Evolutionary conservation across 163 green algal species (phyloP).

Genomic region (Prototheca wickerhamii): DNA sequence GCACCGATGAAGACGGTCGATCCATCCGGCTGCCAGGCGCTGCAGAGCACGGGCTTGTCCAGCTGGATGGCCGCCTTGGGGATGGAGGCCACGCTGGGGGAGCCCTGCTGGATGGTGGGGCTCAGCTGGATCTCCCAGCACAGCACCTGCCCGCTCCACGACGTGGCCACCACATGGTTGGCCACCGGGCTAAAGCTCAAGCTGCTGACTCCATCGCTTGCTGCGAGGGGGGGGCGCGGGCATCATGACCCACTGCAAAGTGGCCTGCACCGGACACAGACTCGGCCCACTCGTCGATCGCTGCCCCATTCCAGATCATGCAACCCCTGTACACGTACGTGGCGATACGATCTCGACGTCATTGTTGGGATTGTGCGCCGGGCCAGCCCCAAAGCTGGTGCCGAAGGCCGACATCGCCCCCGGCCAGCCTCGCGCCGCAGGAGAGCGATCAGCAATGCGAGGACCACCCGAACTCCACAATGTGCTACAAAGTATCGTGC

Average conservation of each 20-base stretch:
- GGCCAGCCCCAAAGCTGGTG: slow-evolving; percentile 9
- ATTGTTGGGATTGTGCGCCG: slow-evolving; percentile 76
- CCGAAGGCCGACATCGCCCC: slow-evolving; percentile 15
- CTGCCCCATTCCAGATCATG: too few species aligned
- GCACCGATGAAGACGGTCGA: slow-evolving; percentile 40
- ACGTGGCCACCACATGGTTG: slow-evolving; percentile 83
- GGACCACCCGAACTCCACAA: too few species aligned
- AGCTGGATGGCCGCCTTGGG: slow-evolving; percentile 74
- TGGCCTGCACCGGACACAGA: too few species aligned
- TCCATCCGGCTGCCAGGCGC: slow-evolving; percentile 76
- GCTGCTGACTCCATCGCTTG: slow-evolving; percentile 73
- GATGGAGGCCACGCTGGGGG: slow-evolving; percentile 55
- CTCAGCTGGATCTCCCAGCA: slow-evolving; percentile 83
- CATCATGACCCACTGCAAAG: too few species aligned
- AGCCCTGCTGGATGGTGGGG: too few species aligned
- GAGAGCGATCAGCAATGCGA: too few species aligned
- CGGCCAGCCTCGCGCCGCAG: too few species aligned
- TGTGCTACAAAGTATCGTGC: too few species aligned
- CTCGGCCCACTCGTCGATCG: too few species aligned
- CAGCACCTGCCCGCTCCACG: slow-evolving; percentile 79
- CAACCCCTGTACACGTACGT: slow-evolving; percentile 17
- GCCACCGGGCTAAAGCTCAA: slow-evolving; percentile 73
- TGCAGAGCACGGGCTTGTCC: slow-evolving; percentile 79
- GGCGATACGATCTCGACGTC: slow-evolving; percentile 53
- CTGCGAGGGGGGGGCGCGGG: background rate